Conservation (phyloP, 805 yeast genomes). For the Yarrowia sp. region DNA sequence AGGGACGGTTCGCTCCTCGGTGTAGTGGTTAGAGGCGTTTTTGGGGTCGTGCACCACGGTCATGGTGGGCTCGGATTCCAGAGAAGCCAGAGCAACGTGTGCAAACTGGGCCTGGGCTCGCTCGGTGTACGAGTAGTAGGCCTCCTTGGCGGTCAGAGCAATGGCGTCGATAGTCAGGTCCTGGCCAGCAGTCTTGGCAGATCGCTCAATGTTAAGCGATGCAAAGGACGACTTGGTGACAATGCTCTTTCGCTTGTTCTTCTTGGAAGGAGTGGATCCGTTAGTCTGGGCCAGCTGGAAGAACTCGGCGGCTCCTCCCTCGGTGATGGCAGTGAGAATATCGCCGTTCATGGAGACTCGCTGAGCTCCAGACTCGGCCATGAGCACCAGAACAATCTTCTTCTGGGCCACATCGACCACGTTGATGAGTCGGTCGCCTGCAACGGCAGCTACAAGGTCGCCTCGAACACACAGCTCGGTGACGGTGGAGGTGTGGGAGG, state of each 20-base stretch:
- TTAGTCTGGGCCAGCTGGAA: constrained; percentile 42
- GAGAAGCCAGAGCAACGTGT: constrained; percentile 1
- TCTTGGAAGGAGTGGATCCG: constrained; percentile 46
- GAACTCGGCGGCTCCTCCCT: constrained; percentile 70
- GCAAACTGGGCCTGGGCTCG: constrained; percentile 28
- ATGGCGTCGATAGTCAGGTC: neutral
- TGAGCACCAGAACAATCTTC: constrained; percentile 55
- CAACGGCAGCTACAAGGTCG: constrained; percentile 65
- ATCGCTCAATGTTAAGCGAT: neutral
- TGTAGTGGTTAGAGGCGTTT: constrained; percentile 29
- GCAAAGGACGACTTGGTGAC: constrained; percentile 14
- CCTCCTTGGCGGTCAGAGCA: constrained; percentile 1
- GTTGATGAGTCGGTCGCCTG: constrained; percentile 78
- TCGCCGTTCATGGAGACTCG: constrained; percentile 39
- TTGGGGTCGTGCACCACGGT: constrained; percentile 32
- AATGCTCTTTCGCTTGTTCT: constrained; percentile 15
- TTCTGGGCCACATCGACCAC: constrained; percentile 54
- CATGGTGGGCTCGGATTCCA: constrained; percentile 19
- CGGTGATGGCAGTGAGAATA: constrained; percentile 58
- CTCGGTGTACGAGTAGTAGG: constrained; percentile 24
- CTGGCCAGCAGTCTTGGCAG: constrained; percentile 16
- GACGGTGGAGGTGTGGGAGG: constrained; percentile 64
- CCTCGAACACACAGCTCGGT: constrained; percentile 29
- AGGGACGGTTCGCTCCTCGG: constrained; percentile 21
- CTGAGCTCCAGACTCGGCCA: constrained; percentile 62